A percentile compares a stretch with the other conserved stretches of the same genome.
phyloP scores from a whole-genome alignment of 192 early-diverging fungal species.

The Backusella westeae region DNA sequence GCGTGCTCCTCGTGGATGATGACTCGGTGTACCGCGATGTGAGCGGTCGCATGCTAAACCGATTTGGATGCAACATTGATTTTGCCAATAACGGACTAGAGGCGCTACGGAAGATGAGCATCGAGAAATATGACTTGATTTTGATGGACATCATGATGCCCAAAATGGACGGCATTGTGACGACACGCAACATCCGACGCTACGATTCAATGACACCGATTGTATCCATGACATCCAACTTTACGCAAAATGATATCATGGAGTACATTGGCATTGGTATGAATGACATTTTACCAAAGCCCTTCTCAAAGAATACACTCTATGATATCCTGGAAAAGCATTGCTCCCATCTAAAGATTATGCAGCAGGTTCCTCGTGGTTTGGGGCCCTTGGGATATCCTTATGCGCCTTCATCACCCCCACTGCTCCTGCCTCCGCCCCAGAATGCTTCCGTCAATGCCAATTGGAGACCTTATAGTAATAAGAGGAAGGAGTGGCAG shows the following conservation, averaged over 20 bases:
- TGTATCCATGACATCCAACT: slow-evolving; percentile 78
- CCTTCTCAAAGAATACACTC: slow-evolving; percentile 54
- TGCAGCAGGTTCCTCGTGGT: slow-evolving; percentile 21
- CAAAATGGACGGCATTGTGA: slow-evolving; percentile 68
- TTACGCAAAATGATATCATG: slow-evolving; percentile 60
- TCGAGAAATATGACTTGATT: slow-evolving; percentile 72
- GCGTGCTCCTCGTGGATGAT: slow-evolving; percentile 68
- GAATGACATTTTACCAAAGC: slow-evolving; percentile 75
- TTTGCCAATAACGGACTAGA: slow-evolving; percentile 67
- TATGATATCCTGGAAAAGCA: slow-evolving; percentile 58
- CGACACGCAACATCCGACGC: slow-evolving; percentile 65
- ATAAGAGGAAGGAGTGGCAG: neutral
- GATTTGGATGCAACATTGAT: slow-evolving; percentile 68
- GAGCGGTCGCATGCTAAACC: slow-evolving; percentile 55
- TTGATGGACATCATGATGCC: slow-evolving; percentile 83
- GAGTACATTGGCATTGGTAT: slow-evolving; percentile 69
- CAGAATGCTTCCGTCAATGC: neutral
- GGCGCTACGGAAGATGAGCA: slow-evolving; percentile 60
- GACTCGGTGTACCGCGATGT: slow-evolving; percentile 58
- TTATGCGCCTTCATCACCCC: neutral
- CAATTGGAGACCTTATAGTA: neutral
- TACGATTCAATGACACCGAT: slow-evolving; percentile 71
- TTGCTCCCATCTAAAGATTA: slow-evolving; percentile 48
- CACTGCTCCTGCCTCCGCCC: neutral
- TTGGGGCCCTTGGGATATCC: neutral